A percentile compares a stretch with the other conserved stretches of the same genome.
These are phyloP conservation scores for Botryobasidium botryosum DNA, from an alignment of 768 basidiomycete species.

Conservation along the genomic window DNA sequence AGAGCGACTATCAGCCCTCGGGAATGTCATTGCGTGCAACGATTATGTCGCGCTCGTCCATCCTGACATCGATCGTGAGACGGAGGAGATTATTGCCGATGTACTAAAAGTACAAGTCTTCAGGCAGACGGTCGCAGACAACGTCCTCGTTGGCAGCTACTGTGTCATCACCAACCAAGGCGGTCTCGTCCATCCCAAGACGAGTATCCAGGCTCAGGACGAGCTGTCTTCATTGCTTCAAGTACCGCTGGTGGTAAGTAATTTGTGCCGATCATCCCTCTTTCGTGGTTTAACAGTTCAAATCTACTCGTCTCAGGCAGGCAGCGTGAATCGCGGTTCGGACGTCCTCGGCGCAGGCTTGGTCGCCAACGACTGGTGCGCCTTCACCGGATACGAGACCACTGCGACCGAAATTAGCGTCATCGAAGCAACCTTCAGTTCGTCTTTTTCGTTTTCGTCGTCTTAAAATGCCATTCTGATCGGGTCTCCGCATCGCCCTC, in stretches of 20 bases:
- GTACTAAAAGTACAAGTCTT: constrained; percentile 98
- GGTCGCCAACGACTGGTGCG: constrained; percentile 99
- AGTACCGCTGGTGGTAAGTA: constrained; percentile 79
- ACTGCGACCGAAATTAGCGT: constrained; percentile 99
- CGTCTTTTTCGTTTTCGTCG: constrained; percentile 21
- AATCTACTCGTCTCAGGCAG: constrained; percentile 39
- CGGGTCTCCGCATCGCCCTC: no score
- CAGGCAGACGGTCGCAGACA: constrained; percentile 90
- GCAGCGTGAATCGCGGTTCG: constrained; percentile 95
- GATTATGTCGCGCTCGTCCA: constrained; percentile 98
- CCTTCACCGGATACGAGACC: constrained; percentile 96
- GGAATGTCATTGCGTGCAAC: constrained; percentile 97
- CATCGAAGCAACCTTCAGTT: constrained; percentile 94
- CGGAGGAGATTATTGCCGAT: constrained; percentile 99
- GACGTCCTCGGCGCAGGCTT: constrained; percentile 96
- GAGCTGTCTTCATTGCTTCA: constrained; percentile 89
- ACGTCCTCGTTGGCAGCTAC: constrained; percentile 93
- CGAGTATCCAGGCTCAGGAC: constrained; percentile 92
- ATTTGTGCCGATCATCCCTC: background rate
- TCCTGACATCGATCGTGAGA: constrained; percentile 94
- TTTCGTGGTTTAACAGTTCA: background rate
- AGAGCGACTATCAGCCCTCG: constrained; percentile 90
- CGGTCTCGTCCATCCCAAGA: constrained; percentile 94
- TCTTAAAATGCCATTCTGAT: background rate
- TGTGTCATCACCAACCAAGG: constrained; percentile 94